These are phyloP conservation scores for Citrus maxima DNA, from an alignment of 345 rosid genomes.

Conservation along the genomic window DNA sequence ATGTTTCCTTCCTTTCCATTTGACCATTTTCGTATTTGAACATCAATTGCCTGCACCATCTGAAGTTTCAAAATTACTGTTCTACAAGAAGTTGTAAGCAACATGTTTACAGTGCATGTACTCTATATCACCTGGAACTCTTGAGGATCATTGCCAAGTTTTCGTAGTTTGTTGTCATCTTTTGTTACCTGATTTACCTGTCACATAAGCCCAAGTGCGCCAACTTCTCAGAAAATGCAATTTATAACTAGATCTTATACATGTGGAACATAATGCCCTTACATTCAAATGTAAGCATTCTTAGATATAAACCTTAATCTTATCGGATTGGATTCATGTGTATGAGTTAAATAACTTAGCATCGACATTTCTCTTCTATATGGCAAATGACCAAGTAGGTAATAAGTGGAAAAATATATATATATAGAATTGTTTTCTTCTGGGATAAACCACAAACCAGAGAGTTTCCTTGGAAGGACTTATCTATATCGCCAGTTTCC, in stretches of 20 bases:
- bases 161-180: conserved; percentile 33
- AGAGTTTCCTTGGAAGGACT: conserved; percentile 42
- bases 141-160: conserved; percentile 29
- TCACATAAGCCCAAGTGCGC: not conserved
- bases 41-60: conserved; percentile 53
- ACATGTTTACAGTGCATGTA: not conserved
- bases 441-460: conserved; percentile 31
- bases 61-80: conserved; percentile 7
- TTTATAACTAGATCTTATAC: not conserved
- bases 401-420: not conserved
- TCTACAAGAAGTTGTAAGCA: not conserved
- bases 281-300: not conserved
- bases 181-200: conserved; percentile 61
- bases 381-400: not conserved
- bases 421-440: not conserved
- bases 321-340: not conserved
- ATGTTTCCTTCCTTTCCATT: conserved; percentile 82
- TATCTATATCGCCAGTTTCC: conserved; percentile 43
- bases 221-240: conserved; percentile 13
- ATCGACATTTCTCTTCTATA: not conserved
- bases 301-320: not conserved
- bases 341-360: not conserved
- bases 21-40: conserved; percentile 70
- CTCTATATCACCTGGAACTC: conserved; percentile 44
- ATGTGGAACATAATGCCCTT: not conserved